Evolutionary conservation across 257 asterid species (phyloP).

Genomic region (Petunia axillaris): DNA sequence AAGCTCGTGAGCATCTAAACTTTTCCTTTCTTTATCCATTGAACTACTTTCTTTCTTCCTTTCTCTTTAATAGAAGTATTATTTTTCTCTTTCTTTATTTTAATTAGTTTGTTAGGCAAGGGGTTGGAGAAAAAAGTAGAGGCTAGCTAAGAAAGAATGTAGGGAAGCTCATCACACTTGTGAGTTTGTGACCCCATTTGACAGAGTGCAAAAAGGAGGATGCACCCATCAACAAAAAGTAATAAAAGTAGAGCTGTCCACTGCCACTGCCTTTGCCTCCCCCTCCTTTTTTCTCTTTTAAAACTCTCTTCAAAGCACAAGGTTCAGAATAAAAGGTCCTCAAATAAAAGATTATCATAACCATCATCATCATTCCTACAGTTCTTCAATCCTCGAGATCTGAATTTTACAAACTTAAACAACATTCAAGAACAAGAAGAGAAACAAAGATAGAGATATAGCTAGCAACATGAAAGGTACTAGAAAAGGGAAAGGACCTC

Average conservation of each 20-base stretch:
- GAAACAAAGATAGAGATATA: not conserved
- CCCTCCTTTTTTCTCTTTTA: conserved; percentile 25
- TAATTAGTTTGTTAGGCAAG: conserved; percentile 49
- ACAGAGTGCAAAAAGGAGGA: conserved; percentile 39
- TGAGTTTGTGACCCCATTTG: conserved; percentile 49
- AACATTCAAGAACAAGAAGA: conserved; percentile 18
- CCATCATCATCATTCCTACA: not conserved
- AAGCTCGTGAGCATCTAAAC: conserved; percentile 66
- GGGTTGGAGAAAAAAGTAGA: conserved; percentile 51
- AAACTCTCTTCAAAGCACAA: conserved; percentile 29
- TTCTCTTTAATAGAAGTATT: not conserved
- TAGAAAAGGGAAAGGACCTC: conserved; percentile 78
- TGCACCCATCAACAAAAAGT: conserved; percentile 42
- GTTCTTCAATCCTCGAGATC: conserved; percentile 31
- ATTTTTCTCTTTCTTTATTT: conserved; percentile 22
- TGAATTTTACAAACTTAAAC: conserved; percentile 4
- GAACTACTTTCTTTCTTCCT: not conserved
- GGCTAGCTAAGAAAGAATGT: conserved; percentile 41
- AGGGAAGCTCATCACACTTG: conserved; percentile 33
- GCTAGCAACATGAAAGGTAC: conserved; percentile 46
- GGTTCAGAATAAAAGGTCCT: not conserved
- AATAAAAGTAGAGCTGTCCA: conserved; percentile 43
- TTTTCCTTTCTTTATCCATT: conserved; percentile 34
- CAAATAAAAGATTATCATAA: not conserved
- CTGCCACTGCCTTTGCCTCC: conserved; percentile 19